Percentiles rank a stretch among this genome's conserved stretches.
These are phyloP conservation scores for Neltuma alba DNA, from an alignment of 306 rosid species.

Conservation along the genomic window DNA sequence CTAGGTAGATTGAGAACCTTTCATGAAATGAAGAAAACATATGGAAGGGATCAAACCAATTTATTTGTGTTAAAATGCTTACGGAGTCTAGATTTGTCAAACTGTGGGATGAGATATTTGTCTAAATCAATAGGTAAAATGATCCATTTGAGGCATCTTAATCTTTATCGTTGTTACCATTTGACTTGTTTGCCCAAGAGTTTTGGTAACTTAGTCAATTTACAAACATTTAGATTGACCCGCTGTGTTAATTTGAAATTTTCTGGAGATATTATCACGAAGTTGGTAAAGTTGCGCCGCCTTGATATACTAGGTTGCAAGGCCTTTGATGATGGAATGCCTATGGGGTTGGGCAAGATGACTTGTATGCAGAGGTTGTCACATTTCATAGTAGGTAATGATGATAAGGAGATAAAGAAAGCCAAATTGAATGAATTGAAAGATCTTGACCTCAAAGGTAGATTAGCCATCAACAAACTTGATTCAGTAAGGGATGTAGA, in stretches of 20 bases:
- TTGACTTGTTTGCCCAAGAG: not conserved
- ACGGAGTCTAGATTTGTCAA: not conserved
- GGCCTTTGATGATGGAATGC: not conserved
- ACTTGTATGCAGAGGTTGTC: not conserved
- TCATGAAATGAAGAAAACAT: fast-evolving
- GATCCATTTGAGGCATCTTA: not conserved
- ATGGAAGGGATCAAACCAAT: fast-evolving
- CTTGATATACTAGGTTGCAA: not conserved
- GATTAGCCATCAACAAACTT: not conserved
- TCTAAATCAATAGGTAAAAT: not conserved
- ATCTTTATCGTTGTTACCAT: not conserved
- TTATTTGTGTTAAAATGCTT: not conserved
- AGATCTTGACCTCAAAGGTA: not conserved
- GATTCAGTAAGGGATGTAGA: not conserved
- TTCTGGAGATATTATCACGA: not conserved
- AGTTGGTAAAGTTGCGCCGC: not conserved
- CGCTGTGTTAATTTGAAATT: fast-evolving
- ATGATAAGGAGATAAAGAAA: not conserved
- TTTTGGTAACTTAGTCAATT: not conserved
- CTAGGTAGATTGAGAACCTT: not conserved
- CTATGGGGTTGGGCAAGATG: not conserved
- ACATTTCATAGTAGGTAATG: not conserved
- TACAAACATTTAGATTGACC: not conserved
- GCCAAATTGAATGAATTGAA: not conserved
- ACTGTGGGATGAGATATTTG: fast-evolving